Conservation (phyloP, 805 yeast species). For the Metschnikowia dekortorum region DNA sequence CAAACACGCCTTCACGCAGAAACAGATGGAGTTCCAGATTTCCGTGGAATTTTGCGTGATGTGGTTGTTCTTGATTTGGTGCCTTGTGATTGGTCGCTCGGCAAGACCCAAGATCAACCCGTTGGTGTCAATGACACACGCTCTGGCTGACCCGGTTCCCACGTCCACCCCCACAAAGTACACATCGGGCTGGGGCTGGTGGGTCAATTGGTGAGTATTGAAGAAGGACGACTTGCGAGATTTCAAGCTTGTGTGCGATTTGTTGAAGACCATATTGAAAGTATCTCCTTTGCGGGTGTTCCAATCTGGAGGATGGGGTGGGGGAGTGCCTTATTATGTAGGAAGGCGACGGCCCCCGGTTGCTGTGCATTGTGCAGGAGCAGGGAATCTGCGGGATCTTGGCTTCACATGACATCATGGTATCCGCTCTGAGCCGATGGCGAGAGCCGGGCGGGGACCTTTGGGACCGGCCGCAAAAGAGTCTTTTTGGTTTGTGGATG, state of each 20-base stretch:
- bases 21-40: conserved; percentile 86
- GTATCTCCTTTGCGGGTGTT: neutral
- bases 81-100: conserved; percentile 74
- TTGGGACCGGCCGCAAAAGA: neutral
- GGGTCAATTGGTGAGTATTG: conserved; percentile 29
- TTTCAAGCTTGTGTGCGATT: conserved; percentile 38
- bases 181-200: conserved; percentile 42
- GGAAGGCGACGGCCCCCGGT: conserved; percentile 1
- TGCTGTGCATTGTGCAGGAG: conserved; percentile 13
- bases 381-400: neutral
- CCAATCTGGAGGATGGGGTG: neutral
- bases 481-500: too few species aligned
- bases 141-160: conserved; percentile 98
- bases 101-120: conserved; percentile 80
- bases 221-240: conserved; percentile 37
- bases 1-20: conserved; percentile 71
- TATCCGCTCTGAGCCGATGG: too few species aligned
- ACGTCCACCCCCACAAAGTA: conserved; percentile 84
- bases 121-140: conserved; percentile 78
- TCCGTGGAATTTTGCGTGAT: conserved; percentile 87
- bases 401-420: neutral
- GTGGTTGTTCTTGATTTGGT: conserved; percentile 65
- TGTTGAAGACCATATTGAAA: conserved; percentile 18
- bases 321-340: neutral
- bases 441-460: too few species aligned